phyloP scores from a whole-genome alignment of 495 filamentous ascomycete genomes.

The Margaritispora aquatica region DNA sequence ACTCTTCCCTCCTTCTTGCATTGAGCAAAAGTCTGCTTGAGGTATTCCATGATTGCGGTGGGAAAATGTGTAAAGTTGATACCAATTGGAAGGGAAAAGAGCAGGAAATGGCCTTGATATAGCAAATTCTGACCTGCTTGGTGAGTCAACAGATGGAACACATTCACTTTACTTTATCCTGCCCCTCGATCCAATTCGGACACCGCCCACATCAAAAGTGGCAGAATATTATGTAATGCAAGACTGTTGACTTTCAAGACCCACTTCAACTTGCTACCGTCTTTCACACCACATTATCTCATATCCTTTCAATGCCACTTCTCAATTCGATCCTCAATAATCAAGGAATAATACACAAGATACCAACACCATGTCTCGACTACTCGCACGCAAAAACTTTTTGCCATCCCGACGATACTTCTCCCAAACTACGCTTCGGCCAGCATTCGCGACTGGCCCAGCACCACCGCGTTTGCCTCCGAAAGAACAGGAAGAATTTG shows the following conservation, averaged over 20 bases:
- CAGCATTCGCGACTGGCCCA: constrained; percentile 40
- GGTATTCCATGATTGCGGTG: constrained; percentile 52
- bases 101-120: not conserved
- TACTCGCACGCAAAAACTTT: constrained; percentile 28
- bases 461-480: constrained; percentile 79
- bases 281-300: not conserved
- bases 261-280: not conserved
- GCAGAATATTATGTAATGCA: constrained; percentile 12
- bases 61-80: constrained; percentile 1
- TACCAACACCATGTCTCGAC: constrained; percentile 18
- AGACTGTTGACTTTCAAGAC: not conserved
- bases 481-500: constrained; percentile 88
- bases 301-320: too few species aligned
- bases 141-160: constrained; percentile 20
- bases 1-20: constrained; percentile 73
- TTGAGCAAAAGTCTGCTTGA: constrained; percentile 81
- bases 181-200: constrained; percentile 15
- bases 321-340: too few species aligned
- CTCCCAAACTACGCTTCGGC: constrained; percentile 12
- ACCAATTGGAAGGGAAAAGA: constrained; percentile 8
- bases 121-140: not conserved
- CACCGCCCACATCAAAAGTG: constrained; percentile 5
- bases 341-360: too few species aligned
- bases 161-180: constrained; percentile 6
- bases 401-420: constrained; percentile 29